Evolutionary conservation across 2,329 filamentous ascomycete genomes (phyloP).

Genomic region (Colletotrichum eleusines): DNA sequence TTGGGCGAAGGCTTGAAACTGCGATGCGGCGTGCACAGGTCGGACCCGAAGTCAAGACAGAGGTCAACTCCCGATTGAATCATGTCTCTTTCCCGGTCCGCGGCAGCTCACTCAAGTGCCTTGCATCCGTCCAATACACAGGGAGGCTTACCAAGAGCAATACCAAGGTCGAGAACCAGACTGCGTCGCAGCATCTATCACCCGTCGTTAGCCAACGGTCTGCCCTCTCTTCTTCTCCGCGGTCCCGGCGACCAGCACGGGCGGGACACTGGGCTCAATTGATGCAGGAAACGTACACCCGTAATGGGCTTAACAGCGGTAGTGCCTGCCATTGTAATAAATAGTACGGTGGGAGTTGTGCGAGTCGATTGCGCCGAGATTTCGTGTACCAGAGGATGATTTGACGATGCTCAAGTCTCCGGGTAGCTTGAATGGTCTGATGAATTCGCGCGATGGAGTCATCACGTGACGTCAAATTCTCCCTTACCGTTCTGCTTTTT

Average conservation of each 20-base stretch:
- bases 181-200: conserved; percentile 70
- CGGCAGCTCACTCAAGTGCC: background rate
- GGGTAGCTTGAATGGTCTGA: conserved; percentile 38
- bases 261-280: conserved; percentile 47
- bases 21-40: background rate
- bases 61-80: background rate
- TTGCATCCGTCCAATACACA: background rate
- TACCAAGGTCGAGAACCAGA: conserved; percentile 67
- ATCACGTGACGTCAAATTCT: conserved; percentile 37
- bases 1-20: background rate
- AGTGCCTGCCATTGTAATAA: conserved; percentile 59
- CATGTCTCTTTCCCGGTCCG: background rate
- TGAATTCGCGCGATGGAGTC: conserved; percentile 33
- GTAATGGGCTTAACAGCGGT: conserved; percentile 64
- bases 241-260: conserved; percentile 34
- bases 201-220: conserved; percentile 51
- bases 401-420: conserved; percentile 24
- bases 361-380: conserved; percentile 29
- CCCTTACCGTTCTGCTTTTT: conserved; percentile 2
- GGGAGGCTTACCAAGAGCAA: conserved; percentile 65
- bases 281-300: conserved; percentile 63
- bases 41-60: background rate
- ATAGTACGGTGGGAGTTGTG: conserved; percentile 28
- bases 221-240: background rate
- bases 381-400: conserved; percentile 22